Conservation (phyloP, 2,329 filamentous ascomycete species). For the Exophiala sp. region DNA sequence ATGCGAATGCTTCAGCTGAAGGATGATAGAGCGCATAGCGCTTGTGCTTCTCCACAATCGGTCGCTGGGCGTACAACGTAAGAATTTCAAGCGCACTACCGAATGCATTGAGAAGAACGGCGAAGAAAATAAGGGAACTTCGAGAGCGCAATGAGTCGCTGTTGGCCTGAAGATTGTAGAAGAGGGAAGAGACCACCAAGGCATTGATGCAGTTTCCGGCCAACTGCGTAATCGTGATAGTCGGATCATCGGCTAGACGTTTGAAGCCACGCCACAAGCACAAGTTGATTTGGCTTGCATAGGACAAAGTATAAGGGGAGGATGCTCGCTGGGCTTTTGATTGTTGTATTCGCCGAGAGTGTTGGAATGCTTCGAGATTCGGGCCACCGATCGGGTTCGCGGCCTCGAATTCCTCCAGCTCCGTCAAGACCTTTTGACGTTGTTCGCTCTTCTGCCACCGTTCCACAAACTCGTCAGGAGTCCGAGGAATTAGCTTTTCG, state of each 20-base stretch:
- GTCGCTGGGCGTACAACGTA: slow-evolving; percentile 82
- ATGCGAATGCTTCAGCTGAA: slow-evolving; percentile 77
- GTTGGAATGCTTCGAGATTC: slow-evolving; percentile 36
- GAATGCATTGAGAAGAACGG: slow-evolving; percentile 60
- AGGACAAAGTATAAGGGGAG: slow-evolving; percentile 56
- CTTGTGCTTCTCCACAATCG: slow-evolving; percentile 86
- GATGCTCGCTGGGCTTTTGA: slow-evolving; percentile 38
- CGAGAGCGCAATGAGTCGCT: slow-evolving; percentile 62
- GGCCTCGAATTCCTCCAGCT: slow-evolving; percentile 43
- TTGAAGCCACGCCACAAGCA: slow-evolving; percentile 61
- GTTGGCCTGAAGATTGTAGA: slow-evolving; percentile 60
- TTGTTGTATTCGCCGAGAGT: slow-evolving; percentile 42
- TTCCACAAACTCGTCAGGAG: slow-evolving; percentile 62
- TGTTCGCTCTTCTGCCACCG: slow-evolving; percentile 54
- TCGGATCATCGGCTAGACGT: slow-evolving; percentile 62
- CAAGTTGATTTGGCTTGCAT: slow-evolving; percentile 53
- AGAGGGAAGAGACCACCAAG: slow-evolving; percentile 63
- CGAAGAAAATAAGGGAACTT: slow-evolving; percentile 61
- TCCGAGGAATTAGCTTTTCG: slow-evolving; percentile 58
- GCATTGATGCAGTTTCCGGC: slow-evolving; percentile 56
- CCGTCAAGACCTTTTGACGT: slow-evolving; percentile 37
- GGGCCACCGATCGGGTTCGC: slow-evolving; percentile 41
- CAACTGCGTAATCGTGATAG: slow-evolving; percentile 62
- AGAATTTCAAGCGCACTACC: slow-evolving; percentile 63
- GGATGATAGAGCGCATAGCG: slow-evolving; percentile 88